A percentile compares a stretch with the other conserved stretches of the same genome.
Evolutionary conservation across 106 monocot genomes (phyloP).

Genomic region (Cymbidium sinense): DNA sequence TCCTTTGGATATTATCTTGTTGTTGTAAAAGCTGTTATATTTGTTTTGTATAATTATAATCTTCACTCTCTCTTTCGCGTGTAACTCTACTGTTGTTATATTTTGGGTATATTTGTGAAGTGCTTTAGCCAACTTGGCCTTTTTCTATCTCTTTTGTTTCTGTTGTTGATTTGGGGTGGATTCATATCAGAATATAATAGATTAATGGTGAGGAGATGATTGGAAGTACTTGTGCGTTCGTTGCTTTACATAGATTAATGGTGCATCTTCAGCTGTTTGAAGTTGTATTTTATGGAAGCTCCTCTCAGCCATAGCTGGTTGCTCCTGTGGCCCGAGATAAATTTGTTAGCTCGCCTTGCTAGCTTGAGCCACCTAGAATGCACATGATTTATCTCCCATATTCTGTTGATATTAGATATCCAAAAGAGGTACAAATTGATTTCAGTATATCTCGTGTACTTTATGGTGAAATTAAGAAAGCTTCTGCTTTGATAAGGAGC

Average conservation of each 20-base stretch:
- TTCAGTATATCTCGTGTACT: slow-evolving; percentile 36
- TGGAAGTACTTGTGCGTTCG: slow-evolving; percentile 78
- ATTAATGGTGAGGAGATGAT: slow-evolving; percentile 81
- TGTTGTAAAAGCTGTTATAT: no score
- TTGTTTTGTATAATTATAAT: no score
- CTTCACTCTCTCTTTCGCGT: no score
- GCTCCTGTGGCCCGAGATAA: slow-evolving; percentile 83
- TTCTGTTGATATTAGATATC: slow-evolving; percentile 85
- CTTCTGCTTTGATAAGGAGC: slow-evolving; percentile 51
- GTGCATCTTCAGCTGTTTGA: slow-evolving; percentile 66
- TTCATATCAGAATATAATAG: no score
- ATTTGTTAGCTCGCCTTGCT: slow-evolving; percentile 54
- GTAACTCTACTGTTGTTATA: no score
- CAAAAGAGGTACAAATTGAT: slow-evolving; percentile 24
- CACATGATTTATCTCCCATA: slow-evolving; percentile 97
- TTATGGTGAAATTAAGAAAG: slow-evolving; percentile 78
- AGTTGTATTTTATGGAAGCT: slow-evolving; percentile 72
- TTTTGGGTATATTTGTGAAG: no score
- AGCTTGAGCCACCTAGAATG: slow-evolving; percentile 94
- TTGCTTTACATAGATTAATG: slow-evolving; percentile 86
- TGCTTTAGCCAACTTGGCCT: no score
- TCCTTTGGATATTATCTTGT: no score
- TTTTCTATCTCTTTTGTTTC: no score
- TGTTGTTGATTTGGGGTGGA: no score
- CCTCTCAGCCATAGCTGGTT: slow-evolving; percentile 60